phyloP scores from a whole-genome alignment of 306 rosid genomes.

The Medicago arabica region DNA sequence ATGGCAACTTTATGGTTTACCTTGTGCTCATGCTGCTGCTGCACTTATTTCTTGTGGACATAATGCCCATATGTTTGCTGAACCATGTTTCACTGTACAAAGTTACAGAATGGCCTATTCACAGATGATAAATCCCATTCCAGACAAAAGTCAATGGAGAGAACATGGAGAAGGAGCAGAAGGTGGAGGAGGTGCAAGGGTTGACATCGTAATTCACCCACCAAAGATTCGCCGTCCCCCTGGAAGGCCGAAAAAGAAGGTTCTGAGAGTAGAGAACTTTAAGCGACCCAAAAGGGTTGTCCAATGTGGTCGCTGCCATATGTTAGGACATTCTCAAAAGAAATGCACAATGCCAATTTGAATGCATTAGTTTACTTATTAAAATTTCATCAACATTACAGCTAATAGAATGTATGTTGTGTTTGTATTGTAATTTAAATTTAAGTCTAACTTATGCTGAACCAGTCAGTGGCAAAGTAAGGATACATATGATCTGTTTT shows the following conservation, averaged over 20 bases:
- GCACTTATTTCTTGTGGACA: constrained; percentile 97
- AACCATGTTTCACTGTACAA: constrained; percentile 85
- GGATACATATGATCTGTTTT: constrained; percentile 38
- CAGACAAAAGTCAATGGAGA: constrained; percentile 82
- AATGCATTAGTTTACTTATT: constrained; percentile 52
- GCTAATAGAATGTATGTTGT: constrained; percentile 57
- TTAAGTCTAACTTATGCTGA: constrained; percentile 54
- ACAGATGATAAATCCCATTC: constrained; percentile 75
- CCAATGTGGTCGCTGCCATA: constrained; percentile 98
- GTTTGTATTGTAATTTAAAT: constrained; percentile 62
- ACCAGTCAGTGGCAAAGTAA: constrained; percentile 54
- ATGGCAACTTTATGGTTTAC: constrained; percentile 96
- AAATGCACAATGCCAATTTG: constrained; percentile 85
- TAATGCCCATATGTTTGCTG: constrained; percentile 82
- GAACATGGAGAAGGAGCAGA: constrained; percentile 80
- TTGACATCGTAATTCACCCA: constrained; percentile 72
- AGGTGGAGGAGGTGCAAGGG: constrained; percentile 76
- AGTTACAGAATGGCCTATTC: constrained; percentile 83
- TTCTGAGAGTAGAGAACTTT: constrained; percentile 82
- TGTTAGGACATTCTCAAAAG: constrained; percentile 99
- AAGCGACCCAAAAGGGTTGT: constrained; percentile 96
- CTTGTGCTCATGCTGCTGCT: constrained; percentile 99
- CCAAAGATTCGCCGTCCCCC: constrained; percentile 97
- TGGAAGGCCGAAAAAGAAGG: constrained; percentile 97
- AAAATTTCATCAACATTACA: constrained; percentile 40